Evolutionary conservation across 306 rosid genomes (phyloP).

Genomic region (Dryas drummondii): DNA sequence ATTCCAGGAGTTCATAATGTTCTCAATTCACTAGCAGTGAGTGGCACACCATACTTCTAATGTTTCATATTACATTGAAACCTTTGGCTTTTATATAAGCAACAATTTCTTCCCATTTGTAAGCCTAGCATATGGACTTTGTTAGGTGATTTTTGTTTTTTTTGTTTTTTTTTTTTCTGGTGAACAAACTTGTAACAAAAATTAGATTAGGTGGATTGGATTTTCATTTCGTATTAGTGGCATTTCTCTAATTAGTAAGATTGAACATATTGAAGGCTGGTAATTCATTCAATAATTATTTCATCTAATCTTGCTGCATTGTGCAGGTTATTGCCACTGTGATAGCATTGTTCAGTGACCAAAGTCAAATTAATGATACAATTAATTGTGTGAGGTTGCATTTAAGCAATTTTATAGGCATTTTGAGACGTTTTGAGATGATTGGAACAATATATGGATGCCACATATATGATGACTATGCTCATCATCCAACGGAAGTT

Average conservation of each 20-base stretch:
- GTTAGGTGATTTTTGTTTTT: not conserved
- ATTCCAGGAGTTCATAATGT: constrained; percentile 37
- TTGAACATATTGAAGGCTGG: not conserved
- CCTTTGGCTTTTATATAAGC: not conserved
- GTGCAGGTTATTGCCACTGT: constrained; percentile 29
- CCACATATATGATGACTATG: constrained; percentile 31
- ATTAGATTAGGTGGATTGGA: not conserved
- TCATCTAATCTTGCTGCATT: not conserved
- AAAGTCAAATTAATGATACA: constrained; percentile 4
- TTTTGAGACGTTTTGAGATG: constrained; percentile 38
- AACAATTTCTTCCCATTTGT: not conserved
- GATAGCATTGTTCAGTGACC: constrained; percentile 5
- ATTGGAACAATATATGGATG: constrained; percentile 29
- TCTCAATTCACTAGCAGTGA: constrained; percentile 37
- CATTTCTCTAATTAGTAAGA: not conserved
- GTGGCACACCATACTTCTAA: not conserved
- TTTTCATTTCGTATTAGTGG: not conserved
- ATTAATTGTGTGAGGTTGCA: constrained; percentile 23
- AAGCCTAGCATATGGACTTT: not conserved
- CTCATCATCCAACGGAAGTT: constrained; percentile 42
- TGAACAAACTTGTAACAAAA: not conserved
- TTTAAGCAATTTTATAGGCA: constrained; percentile 29
- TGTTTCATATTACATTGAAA: not conserved
- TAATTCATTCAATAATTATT: not conserved
- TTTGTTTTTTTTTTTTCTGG: not conserved